Conservation (phyloP, 2,329 filamentous ascomycete genomes). For the Aspergillus oerlinghausenensis region DNA sequence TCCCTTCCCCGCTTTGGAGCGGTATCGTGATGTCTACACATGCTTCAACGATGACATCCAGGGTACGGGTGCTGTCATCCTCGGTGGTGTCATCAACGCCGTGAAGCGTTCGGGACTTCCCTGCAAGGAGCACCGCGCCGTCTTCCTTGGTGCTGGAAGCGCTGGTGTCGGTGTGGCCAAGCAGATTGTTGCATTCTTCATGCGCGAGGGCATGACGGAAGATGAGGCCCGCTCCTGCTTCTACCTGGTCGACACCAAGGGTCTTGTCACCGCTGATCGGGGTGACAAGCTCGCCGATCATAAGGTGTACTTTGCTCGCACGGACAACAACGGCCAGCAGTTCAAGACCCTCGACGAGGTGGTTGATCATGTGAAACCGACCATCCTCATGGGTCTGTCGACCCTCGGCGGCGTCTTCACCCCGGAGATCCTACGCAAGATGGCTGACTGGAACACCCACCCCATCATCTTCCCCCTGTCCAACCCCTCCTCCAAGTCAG, state of each 20-base stretch:
- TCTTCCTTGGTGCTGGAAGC: constrained; percentile 93
- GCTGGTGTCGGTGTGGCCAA: constrained; percentile 96
- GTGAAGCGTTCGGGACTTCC: constrained; percentile 84
- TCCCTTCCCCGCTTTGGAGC: constrained; percentile 87
- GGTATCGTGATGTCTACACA: constrained; percentile 82
- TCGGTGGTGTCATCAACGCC: constrained; percentile 70
- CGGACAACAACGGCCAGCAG: constrained; percentile 61
- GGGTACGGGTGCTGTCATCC: constrained; percentile 90
- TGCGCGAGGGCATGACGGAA: constrained; percentile 83
- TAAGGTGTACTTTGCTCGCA: constrained; percentile 64
- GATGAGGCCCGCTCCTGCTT: constrained; percentile 85
- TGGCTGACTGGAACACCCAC: constrained; percentile 61
- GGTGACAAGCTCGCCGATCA: constrained; percentile 92
- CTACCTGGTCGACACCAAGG: constrained; percentile 96
- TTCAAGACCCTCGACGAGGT: constrained; percentile 80
- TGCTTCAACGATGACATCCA: constrained; percentile 99
- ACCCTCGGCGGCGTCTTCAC: constrained; percentile 95
- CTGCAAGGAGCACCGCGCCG: constrained; percentile 82
- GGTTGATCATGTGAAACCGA: constrained; percentile 91
- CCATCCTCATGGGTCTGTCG: constrained; percentile 87
- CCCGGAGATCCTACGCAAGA: constrained; percentile 69
- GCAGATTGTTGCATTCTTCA: constrained; percentile 96
- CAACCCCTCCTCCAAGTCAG: constrained; percentile 93
- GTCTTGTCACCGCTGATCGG: constrained; percentile 86
- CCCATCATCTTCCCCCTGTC: constrained; percentile 95